Evolutionary conservation across 1,284 basidiomycete species (phyloP).

Genomic region (Cryptococcus amylolentus): DNA sequence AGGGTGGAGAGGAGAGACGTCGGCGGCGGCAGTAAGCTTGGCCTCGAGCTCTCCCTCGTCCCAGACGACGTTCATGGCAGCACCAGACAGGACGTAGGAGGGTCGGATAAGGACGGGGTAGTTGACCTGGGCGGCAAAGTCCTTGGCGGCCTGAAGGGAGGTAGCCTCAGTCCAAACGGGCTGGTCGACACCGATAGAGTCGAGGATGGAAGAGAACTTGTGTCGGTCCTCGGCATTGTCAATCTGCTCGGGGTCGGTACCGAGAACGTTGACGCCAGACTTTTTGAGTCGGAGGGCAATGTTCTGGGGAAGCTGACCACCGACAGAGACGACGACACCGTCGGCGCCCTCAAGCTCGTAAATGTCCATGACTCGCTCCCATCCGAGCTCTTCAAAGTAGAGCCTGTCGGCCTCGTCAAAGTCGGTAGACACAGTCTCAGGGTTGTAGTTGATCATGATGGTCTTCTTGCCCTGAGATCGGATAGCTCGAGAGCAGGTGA

Average conservation of each 20-base stretch:
- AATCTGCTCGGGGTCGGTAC: conserved; percentile 92
- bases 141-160: conserved; percentile 83
- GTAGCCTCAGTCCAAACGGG: conserved; percentile 94
- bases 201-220: conserved; percentile 96
- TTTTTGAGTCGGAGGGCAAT: conserved; percentile 94
- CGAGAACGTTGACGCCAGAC: conserved; percentile 85
- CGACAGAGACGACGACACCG: conserved; percentile 94
- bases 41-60: conserved; percentile 85
- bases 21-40: conserved; percentile 88
- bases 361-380: conserved; percentile 99
- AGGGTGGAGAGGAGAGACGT: conserved; percentile 94
- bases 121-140: conserved; percentile 81
- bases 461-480: conserved; percentile 89
- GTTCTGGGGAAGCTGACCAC: conserved; percentile 97
- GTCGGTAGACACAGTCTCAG: conserved; percentile 98
- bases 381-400: conserved; percentile 98
- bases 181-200: conserved; percentile 93
- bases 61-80: conserved; percentile 98
- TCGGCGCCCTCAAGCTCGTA: conserved; percentile 92
- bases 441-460: conserved; percentile 99
- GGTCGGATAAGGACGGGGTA: conserved; percentile 95
- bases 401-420: conserved; percentile 98
- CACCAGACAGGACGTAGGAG: conserved; percentile 96
- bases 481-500: conserved; percentile 90
- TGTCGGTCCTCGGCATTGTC: conserved; percentile 98